phyloP scores from a whole-genome alignment of 139 green algal genomes.

The Chlorella sp. region DNA sequence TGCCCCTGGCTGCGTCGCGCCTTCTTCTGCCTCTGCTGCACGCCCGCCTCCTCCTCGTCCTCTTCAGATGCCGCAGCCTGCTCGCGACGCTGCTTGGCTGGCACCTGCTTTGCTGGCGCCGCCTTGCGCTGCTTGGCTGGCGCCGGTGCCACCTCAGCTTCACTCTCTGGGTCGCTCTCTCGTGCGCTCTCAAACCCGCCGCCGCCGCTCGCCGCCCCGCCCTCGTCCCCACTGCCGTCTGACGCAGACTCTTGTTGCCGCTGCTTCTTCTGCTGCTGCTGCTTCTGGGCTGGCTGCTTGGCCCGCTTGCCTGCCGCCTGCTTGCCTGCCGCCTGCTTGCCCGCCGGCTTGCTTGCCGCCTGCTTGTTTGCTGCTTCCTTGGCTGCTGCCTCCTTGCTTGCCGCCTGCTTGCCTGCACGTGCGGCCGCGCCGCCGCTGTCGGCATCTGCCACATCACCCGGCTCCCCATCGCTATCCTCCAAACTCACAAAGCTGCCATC shows the following conservation, averaged over 20 bases:
- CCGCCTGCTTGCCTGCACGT: neutral
- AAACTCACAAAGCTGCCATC: slow-evolving; percentile 21
- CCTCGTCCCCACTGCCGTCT: neutral
- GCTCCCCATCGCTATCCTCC: slow-evolving; percentile 1
- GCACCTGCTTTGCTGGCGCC: neutral
- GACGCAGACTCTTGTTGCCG: too few relatives aligned
- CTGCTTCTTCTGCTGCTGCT: neutral
- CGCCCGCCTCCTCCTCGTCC: neutral
- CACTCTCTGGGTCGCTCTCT: slow-evolving; percentile 4
- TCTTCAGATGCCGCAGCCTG: neutral
- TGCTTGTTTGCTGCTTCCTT: neutral
- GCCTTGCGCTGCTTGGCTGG: neutral
- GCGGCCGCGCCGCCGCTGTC: neutral
- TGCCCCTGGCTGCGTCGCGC: neutral
- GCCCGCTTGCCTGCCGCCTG: too few relatives aligned
- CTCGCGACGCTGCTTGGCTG: neutral
- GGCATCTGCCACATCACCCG: neutral
- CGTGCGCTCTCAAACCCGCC: slow-evolving; percentile 20
- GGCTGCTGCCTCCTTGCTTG: neutral
- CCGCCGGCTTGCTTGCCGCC: neutral
- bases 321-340: too few relatives aligned
- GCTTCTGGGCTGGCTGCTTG: neutral
- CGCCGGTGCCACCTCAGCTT: neutral
- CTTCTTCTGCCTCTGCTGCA: neutral
- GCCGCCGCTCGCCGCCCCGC: neutral